Evolutionary conservation across 2,329 filamentous ascomycete species (phyloP).

Genomic region (Alternaria consortialis): DNA sequence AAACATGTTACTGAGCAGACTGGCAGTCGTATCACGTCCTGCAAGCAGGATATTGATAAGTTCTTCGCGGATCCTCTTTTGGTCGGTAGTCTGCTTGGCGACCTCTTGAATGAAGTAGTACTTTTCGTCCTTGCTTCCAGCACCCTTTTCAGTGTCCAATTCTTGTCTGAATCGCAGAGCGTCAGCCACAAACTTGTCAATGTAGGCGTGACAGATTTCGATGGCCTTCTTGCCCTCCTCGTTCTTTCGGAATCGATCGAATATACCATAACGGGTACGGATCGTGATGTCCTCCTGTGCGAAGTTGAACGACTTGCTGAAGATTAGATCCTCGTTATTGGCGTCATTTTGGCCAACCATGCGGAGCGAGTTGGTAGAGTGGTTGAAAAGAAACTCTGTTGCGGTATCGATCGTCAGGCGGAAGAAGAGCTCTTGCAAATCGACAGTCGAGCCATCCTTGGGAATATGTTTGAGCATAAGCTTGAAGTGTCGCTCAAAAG

Average conservation of each 20-base stretch:
- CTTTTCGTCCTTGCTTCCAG: slow-evolving; percentile 43
- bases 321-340: slow-evolving; percentile 49
- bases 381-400: slow-evolving; percentile 60
- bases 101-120: slow-evolving; percentile 60
- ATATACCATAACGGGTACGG: slow-evolving; percentile 49
- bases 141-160: slow-evolving; percentile 43
- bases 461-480: slow-evolving; percentile 68
- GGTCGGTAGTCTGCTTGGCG: slow-evolving; percentile 57
- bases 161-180: slow-evolving; percentile 50
- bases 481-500: slow-evolving; percentile 68
- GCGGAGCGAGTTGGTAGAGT: slow-evolving; percentile 51
- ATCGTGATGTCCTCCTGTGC: slow-evolving; percentile 52
- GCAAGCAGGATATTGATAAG: slow-evolving; percentile 58
- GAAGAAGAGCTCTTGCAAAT: slow-evolving; percentile 57
- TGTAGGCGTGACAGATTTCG: slow-evolving; percentile 55
- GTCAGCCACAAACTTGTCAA: slow-evolving; percentile 57
- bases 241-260: slow-evolving; percentile 47
- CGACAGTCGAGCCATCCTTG: slow-evolving; percentile 57
- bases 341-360: slow-evolving; percentile 39
- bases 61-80: slow-evolving; percentile 54
- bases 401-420: slow-evolving; percentile 60
- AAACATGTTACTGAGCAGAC: slow-evolving; percentile 52
- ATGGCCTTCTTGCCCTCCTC: slow-evolving; percentile 51
- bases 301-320: slow-evolving; percentile 55
- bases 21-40: slow-evolving; percentile 53